Evolutionary conservation across 352 stramenopile genomes (phyloP), one percentile per base, ranked within the genome.

Genomic region (Phytophthora sp.): DNA sequence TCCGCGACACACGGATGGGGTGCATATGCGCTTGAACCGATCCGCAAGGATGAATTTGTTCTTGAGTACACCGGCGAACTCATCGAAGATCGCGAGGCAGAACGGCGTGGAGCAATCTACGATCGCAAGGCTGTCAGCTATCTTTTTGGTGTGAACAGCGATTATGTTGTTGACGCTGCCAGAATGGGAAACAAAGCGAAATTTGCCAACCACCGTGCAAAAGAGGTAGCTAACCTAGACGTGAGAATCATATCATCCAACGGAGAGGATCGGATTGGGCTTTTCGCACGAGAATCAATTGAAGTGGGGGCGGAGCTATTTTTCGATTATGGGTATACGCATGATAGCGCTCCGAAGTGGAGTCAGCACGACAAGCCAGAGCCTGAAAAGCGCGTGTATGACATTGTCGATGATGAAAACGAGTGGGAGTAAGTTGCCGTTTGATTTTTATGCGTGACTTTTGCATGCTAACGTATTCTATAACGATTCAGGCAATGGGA

Each of bases 141-240:
- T 57, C 62, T 98, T 1, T 99, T 99, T 72, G 91, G 98, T 52
- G 60, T 98, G 10, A 97, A 93, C 56, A 84, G 74, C 2, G 94
- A 98, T 9, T 84, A 88, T 43, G 86, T 96, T 20, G 79, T 99
- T 26, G 96, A 99, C 66, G 94, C 95, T 2, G 87, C 87, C 27
- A 82, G 87, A 21, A 94, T 97, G 63, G 96, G 96, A 15, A 98
- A 98, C 75, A 98, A 98, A 69, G 91, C 85, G 34, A 92, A 96
- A 54, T 98, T 97, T 73, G 85, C 89, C 1, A 97, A 98, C 58
- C 93, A 98, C 53, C 69, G 63, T 10, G 42, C 53, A 7, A 65
- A 68, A 42, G 68, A 71, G 17, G 50, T 58, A 5, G 77, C 89
- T 11, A 98, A 98, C 52, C 84, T 91, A 35, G 74, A 91, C 46